These are phyloP conservation scores for Solanum corneliomulleri DNA, from an alignment of 257 asterid genomes.

Conservation along the genomic window DNA sequence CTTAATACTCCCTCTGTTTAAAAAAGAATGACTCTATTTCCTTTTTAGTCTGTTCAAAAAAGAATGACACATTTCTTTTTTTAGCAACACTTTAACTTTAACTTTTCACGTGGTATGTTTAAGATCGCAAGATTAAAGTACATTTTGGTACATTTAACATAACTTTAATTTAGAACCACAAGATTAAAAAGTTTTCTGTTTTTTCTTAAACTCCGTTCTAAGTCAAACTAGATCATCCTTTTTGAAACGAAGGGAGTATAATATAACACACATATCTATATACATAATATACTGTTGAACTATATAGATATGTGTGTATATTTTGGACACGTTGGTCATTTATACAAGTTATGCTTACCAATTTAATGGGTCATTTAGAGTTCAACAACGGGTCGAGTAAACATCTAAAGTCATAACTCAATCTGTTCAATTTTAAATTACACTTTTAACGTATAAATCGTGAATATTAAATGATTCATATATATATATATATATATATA, in stretches of 20 bases:
- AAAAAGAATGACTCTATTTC: no score
- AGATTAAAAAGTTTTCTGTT: no score
- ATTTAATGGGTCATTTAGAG: neutral
- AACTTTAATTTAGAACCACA: no score
- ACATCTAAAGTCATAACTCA: neutral
- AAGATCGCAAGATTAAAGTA: no score
- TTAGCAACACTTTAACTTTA: no score
- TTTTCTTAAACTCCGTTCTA: no score
- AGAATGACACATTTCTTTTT: no score
- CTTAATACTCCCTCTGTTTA: neutral
- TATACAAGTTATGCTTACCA: neutral
- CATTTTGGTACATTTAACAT: no score
- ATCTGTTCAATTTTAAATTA: neutral
- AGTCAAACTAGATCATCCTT: no score
- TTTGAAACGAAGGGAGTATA: no score
- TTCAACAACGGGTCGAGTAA: neutral
- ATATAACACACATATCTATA: neutral
- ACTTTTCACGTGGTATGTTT: no score
- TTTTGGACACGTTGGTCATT: neutral
- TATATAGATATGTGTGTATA: neutral
- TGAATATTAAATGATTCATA: neutral
- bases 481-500: neutral
- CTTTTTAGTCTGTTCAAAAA: no score
- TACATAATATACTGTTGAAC: neutral
- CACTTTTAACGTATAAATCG: neutral